These are phyloP conservation scores for Axilococcus clingmanii DNA, from an alignment of 139 green algal species.

Conservation along the genomic window DNA sequence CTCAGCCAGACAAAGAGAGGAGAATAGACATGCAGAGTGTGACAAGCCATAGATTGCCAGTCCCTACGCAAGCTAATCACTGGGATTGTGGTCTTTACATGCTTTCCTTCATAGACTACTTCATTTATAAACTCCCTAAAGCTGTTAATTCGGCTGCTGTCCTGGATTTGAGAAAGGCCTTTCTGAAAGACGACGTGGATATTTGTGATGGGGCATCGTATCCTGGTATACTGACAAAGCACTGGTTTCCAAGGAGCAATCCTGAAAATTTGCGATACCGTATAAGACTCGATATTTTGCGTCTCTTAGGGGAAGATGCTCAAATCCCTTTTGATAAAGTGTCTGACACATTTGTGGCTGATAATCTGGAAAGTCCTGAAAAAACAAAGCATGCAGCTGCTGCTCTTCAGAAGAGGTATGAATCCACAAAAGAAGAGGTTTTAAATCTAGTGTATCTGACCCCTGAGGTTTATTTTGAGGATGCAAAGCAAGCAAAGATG, in stretches of 20 bases:
- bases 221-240: slow-evolving; percentile 32
- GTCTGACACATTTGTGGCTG: no score
- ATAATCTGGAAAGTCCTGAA: no score
- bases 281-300: slow-evolving; percentile 36
- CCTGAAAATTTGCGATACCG: slow-evolving; percentile 38
- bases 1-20: slow-evolving; percentile 7
- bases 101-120: slow-evolving; percentile 75
- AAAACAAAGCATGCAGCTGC: no score
- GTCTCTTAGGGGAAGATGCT: slow-evolving; percentile 28
- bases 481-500: no score
- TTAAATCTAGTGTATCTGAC: no score
- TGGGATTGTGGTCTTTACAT: slow-evolving; percentile 90
- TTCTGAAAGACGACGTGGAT: slow-evolving; percentile 1
- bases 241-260: slow-evolving; percentile 52
- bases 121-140: slow-evolving; percentile 34
- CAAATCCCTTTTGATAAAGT: no score
- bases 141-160: not conserved
- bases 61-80: slow-evolving; percentile 77
- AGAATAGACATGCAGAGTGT: not conserved
- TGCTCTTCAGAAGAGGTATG: no score
- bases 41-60: slow-evolving; percentile 7
- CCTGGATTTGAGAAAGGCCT: not conserved
- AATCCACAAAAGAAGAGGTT: no score
- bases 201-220: not conserved
- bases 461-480: no score